Evolutionary conservation across 2,329 filamentous ascomycete genomes (phyloP), one percentile per base, ranked within the genome.

Genomic region (Paraphoma sp.): DNA sequence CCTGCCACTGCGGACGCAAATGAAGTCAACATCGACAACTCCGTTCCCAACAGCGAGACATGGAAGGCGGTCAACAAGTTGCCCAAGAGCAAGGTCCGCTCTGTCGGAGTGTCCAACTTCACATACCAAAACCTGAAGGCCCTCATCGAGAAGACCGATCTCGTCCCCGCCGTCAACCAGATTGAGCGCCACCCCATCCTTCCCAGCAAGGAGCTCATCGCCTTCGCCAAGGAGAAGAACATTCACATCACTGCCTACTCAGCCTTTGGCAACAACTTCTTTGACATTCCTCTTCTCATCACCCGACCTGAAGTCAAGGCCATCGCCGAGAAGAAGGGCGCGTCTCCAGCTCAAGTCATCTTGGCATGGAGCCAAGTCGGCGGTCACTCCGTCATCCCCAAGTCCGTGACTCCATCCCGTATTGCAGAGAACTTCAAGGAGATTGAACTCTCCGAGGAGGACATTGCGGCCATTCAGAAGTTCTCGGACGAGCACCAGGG

Each of bases 341-440:
- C 89, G 28, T 86, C 87, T 9, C 85, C 91, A 7, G 89, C 90
- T 7, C 92, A 96, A 82, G 84, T 96, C 40, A 83, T 96, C 58
- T 84, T 97, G 65, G 85, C 92, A 69, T 97, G 93, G 93, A 87
- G 91, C 45, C 96, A 91, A n/a, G 92, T 96, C 83, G 65, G 67
- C 16, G 68, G 67, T 14, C 63, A 68, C 57, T 68, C 65, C 14
- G 68, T 71, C 40, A 70, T 71, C n/a, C 69, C 69, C 41, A 71
- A 71, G 56, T 69, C 66, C 7, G 67, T 71, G 5, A 71, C 67
- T 0, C 56, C 69, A 12, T 59, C 65, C 18, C 57, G 69, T 30
- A 71, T 71, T 36, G 62, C 62, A 1, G 67, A 67, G 57, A 71
- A 71, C 61, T 71, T 70, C 60, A 61, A 69, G 56, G 67, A 70